These are phyloP conservation scores for Colletotrichum siamense DNA, from an alignment of 2,329 filamentous ascomycete genomes.

Conservation along the genomic window DNA sequence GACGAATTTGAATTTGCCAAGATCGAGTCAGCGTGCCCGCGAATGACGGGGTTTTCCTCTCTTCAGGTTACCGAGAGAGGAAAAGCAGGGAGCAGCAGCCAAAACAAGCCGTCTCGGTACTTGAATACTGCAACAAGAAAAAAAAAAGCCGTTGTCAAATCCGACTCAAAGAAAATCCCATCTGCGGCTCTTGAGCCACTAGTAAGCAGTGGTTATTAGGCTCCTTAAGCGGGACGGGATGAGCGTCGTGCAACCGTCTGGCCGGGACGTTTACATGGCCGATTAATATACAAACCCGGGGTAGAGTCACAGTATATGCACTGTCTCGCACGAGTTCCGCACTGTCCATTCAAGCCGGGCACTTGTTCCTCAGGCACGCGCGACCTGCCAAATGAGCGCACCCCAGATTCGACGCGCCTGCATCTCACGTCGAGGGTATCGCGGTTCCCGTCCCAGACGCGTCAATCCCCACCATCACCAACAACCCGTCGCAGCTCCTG, in stretches of 20 bases:
- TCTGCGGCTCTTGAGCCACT: not conserved
- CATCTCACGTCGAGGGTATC: slow-evolving; percentile 6
- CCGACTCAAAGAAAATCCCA: not conserved
- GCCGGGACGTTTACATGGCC: not conserved
- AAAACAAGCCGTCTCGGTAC: not conserved
- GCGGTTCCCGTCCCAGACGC: slow-evolving; percentile 17
- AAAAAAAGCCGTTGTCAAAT: not conserved
- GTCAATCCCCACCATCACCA: slow-evolving; percentile 21
- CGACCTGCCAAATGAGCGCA: slow-evolving; percentile 1
- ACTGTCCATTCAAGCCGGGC: not conserved
- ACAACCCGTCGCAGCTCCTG: not conserved
- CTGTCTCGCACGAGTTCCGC: fast-evolving
- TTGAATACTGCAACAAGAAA: not conserved
- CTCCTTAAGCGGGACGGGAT: not conserved
- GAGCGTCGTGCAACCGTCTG: not conserved
- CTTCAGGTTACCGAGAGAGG: not conserved
- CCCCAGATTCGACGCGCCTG: slow-evolving; percentile 9
- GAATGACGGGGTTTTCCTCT: not conserved
- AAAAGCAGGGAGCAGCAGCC: not conserved
- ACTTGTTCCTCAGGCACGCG: slow-evolving; percentile 16
- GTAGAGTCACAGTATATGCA: not conserved
- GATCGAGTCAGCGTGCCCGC: not conserved
- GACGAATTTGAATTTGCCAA: not conserved
- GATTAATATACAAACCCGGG: not conserved
- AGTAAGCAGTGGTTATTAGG: not conserved